Base-by-base conservation (phyloP, 192 early-diverging fungal genomes). In the Lobosporangium transversale region DNA sequence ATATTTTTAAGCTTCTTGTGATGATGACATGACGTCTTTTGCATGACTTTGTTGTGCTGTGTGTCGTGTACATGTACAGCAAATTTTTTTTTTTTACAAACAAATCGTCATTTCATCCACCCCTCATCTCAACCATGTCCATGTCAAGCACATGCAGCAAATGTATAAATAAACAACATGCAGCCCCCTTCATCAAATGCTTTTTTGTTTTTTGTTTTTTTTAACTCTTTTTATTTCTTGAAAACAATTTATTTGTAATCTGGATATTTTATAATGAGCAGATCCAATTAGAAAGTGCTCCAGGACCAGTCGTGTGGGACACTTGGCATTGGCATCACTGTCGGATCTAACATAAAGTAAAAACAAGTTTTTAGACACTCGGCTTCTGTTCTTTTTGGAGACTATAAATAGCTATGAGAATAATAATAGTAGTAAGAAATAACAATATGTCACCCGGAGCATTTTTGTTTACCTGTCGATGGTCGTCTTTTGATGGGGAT, bases 261-360 rank as follows among this genome's bases (percentile, higher is more conserved):
- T n/a, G n/a, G n/a, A n/a, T n/a, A 14, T 21, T 27, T 3, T 52
- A 30, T 31, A 4, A 4, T 30, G 3, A 7, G 29, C 50, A 9
- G 1, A 9, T 14, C 44, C 60, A 14, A n/a, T 50, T 62, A 73
- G 30, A 73, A 73, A 2, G 69, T 73, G 48, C 69, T 73, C 69
- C 69, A 73, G 8, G 69, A 73, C 69, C 69, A 73, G 48, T 73
- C 69, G 40, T 73, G 69, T 20, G 69, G 69, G 36, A 73, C 69
- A 24, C 61, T 64, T 7, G 69, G 69, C 69, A 73, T 73, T 0
- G 69, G 69, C 69, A 73, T 58, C 18, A 57, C 50, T 2, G 61
- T 58, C 51, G 43, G 60, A 33, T 73, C 69, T 63, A 58, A 7
- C 7, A 40, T 40, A 40, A 40, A 40, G 14, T 7, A 14, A 35